Percentiles rank a stretch among this genome's conserved stretches.
Conservation (phyloP, 148 eudicot genomes). For the Bassia scoparia region DNA sequence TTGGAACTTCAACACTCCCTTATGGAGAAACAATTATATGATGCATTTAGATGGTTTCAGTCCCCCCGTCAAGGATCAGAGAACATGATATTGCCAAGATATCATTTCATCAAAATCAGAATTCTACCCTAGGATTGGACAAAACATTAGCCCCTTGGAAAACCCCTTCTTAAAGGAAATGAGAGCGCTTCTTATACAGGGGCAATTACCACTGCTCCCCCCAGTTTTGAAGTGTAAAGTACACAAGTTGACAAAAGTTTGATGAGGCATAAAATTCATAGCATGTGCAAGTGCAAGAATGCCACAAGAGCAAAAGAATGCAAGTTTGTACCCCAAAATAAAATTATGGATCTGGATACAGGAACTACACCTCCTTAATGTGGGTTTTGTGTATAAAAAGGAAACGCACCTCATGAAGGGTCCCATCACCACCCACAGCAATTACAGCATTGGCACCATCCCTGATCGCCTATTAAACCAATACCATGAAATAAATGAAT, state of each 20-base stretch:
- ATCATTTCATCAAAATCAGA: too few relatives aligned
- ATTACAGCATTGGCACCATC: slow-evolving; percentile 92
- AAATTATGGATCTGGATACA: neutral
- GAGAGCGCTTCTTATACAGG: neutral
- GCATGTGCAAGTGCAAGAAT: neutral
- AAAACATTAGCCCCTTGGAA: neutral
- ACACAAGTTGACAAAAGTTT: neutral
- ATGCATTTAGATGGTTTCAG: too few relatives aligned
- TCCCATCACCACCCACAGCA: slow-evolving; percentile 98
- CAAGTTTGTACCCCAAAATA: neutral
- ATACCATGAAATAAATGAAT: neutral
- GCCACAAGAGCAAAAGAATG: neutral
- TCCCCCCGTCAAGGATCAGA: too few relatives aligned
- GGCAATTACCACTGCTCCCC: neutral
- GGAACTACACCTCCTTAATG: neutral
- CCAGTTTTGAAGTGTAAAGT: neutral
- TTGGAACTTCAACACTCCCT: too few relatives aligned
- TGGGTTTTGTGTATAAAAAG: slow-evolving; percentile 1
- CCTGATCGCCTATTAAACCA: slow-evolving; percentile 65
- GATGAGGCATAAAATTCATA: neutral
- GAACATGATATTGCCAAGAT: too few relatives aligned
- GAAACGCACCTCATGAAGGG: slow-evolving; percentile 81
- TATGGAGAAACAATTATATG: too few relatives aligned
- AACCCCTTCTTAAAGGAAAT: neutral
- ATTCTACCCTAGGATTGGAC: neutral